Base-by-base conservation (phyloP, 208 protist species). In the Acanthamoeba lenticulata region DNA sequence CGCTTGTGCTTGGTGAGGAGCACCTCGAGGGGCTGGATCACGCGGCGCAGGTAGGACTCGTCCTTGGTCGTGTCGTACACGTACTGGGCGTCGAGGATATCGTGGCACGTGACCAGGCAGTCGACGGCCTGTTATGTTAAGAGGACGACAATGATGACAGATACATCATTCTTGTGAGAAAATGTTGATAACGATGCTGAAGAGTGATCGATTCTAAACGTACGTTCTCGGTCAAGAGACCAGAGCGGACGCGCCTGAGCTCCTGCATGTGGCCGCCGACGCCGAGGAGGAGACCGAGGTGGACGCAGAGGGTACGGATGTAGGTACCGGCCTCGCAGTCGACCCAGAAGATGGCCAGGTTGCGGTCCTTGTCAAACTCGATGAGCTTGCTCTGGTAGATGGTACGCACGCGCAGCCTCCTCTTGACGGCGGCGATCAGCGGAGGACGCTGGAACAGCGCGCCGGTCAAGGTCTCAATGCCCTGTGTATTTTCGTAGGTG, bases 321-420 rank as follows among this genome's bases (percentile, higher is more conserved):
- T 99, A 99, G 7, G 99, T 99, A 94, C 99, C 99, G 19, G 99
- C 99, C 97, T 99, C 98, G 96, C 99, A 99, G 90, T 97, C 97
- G 45, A 99, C 99, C 97, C 99, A 98, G 96, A 99, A 99, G 17
- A 99, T 97, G 45, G 97, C 99, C 47, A 99, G 96, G 69, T 99
- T 96, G 69, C 98, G 97, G 89, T 99, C 98, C 47, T 97, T 97
- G 95, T 99, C 99, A 95, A 98, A 99, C 96, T 99, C 99, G 65
- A 99, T 97, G 34, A 99, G 97, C 95, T 99, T 98, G 95, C 97
- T 99, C 45, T 99, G 97, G 95, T 99, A 99, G 96, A 99, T 99
- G 83, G 99, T 99, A 69, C 99, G 97, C 52, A 99, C 98, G 83
- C 99, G 98, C 42, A 99, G 98, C 96, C 99, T 98, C 85, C 99